These are phyloP conservation scores for Chaetomidium leptoderma DNA, from an alignment of 495 filamentous ascomycete species.

Conservation along the genomic window DNA sequence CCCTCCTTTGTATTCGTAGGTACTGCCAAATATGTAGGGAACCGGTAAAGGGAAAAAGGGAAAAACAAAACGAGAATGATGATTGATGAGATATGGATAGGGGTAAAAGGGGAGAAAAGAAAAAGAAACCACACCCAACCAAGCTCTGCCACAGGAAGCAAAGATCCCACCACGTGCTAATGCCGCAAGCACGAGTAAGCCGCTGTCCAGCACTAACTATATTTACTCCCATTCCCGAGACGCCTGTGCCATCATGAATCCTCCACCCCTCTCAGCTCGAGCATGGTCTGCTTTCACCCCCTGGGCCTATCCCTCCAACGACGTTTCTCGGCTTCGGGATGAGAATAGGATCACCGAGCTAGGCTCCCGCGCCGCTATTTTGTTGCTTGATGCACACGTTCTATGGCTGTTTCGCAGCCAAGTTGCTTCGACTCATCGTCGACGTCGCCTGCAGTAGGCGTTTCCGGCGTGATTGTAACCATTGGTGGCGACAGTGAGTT, in stretches of 20 bases:
- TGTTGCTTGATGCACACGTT: slow-evolving; percentile 31
- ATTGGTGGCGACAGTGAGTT: slow-evolving; percentile 27
- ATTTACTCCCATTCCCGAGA: background rate
- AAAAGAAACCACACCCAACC: background rate
- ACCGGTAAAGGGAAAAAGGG: background rate
- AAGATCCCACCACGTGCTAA: background rate
- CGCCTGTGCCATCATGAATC: background rate
- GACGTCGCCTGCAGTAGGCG: slow-evolving; percentile 27
- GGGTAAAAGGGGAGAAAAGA: background rate
- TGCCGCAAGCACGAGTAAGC: background rate
- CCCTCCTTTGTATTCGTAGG: background rate
- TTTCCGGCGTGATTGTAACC: slow-evolving; percentile 41
- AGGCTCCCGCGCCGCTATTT: slow-evolving; percentile 27
- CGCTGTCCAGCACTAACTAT: background rate
- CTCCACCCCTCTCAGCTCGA: background rate
- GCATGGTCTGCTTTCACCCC: background rate
- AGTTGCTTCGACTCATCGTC: slow-evolving; percentile 38
- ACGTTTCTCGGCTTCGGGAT: background rate
- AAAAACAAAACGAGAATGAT: background rate
- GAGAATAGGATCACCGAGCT: slow-evolving; percentile 1
- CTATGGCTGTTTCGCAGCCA: slow-evolving; percentile 30
- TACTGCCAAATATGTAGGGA: background rate
- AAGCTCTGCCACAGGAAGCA: background rate
- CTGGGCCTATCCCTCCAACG: background rate
- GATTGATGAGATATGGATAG: background rate